phyloP scores from a whole-genome alignment of 2,329 filamentous ascomycete species.

The Sarocladium kiliense region DNA sequence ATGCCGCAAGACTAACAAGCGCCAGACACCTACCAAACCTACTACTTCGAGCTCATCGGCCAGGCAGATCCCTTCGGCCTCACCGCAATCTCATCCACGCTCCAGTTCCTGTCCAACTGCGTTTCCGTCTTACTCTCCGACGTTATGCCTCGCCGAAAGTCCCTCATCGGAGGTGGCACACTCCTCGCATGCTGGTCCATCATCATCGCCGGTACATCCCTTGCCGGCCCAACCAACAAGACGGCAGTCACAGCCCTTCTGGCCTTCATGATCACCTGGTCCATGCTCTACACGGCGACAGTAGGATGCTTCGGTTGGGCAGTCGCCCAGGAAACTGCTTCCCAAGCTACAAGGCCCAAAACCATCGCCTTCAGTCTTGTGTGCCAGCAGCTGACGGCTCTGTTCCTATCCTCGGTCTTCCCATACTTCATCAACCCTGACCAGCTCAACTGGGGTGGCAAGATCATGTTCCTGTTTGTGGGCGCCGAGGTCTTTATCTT shows the following conservation, averaged over 20 bases:
- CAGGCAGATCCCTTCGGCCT: slow-evolving; percentile 23
- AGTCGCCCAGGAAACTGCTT: slow-evolving; percentile 22
- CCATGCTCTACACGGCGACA: slow-evolving; percentile 22
- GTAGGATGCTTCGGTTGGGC: slow-evolving; percentile 25
- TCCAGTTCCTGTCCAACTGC: slow-evolving; percentile 22
- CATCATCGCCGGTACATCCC: slow-evolving; percentile 20
- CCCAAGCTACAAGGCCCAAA: slow-evolving; percentile 22
- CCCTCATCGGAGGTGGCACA: slow-evolving; percentile 20
- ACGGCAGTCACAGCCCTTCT: slow-evolving; percentile 22
- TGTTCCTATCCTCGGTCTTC: slow-evolving; percentile 29
- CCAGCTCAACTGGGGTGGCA: slow-evolving; percentile 31
- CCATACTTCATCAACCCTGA: slow-evolving; percentile 33
- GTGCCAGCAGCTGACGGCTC: slow-evolving; percentile 27
- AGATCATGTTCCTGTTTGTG: slow-evolving; percentile 30
- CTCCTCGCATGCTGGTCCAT: slow-evolving; percentile 21
- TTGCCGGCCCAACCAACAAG: slow-evolving; percentile 15
- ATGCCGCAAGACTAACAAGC: not conserved
- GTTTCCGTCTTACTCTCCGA: slow-evolving; percentile 20
- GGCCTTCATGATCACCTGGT: slow-evolving; percentile 24
- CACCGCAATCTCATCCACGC: slow-evolving; percentile 22
- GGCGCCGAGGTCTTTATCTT: slow-evolving; percentile 28
- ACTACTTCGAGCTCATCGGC: slow-evolving; percentile 25
- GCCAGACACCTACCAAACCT: slow-evolving; percentile 22
- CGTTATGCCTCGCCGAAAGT: slow-evolving; percentile 20
- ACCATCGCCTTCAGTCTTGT: slow-evolving; percentile 23